Evolutionary conservation across 305 asterid genomes (phyloP), one percentile per base, ranked within the genome.

Genomic region (Ruellia speciosa): DNA sequence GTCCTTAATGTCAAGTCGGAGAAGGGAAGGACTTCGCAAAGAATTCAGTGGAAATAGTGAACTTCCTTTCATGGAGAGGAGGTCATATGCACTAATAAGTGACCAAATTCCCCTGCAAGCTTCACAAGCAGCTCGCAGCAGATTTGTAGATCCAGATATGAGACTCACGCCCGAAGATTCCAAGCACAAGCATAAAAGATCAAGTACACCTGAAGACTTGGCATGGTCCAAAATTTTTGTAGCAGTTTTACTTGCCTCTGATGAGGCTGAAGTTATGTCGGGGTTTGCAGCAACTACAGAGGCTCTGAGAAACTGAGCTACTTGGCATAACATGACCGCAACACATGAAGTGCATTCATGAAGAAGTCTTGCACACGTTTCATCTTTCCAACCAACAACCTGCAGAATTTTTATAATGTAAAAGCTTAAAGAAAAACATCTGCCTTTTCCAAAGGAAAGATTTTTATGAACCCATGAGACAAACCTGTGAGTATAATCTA

Each of bases 61-160:
- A 43, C 72, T 76, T 55, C 69, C 72, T 81, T 75, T 80, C 56
- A 54, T 60, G 58, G 80, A 81, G 51, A 79, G 82, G 72, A 77
- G 74, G 68, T 89, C 99, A 70, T 75, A 76, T 65, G 89, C 86
- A 65, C 84, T 90, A 31, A 93, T 66, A 67, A 93, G 85, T 56
- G 80, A 83, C 97, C 95, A 86, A 73, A 77, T 75, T 52, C 85
- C 94, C 75, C 86, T 72, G 78, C 92, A 93, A 60, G 90, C 90
- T 81, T 93, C 99, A 71, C 87, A 87, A 51, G 95, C 95, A 79
- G 92, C 94, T 75, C 94, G 85, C 75, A 86, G 62, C 76, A 87
- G 76, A 78, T 72, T 77, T 65, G 95, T 85, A 53, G 99, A 87
- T 63, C 95, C 96, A 64, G 96, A 83, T 72, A 83, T 80, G 73